Evolutionary conservation across 495 filamentous ascomycete genomes (phyloP).

Genomic region (Penicillium mononematosum): DNA sequence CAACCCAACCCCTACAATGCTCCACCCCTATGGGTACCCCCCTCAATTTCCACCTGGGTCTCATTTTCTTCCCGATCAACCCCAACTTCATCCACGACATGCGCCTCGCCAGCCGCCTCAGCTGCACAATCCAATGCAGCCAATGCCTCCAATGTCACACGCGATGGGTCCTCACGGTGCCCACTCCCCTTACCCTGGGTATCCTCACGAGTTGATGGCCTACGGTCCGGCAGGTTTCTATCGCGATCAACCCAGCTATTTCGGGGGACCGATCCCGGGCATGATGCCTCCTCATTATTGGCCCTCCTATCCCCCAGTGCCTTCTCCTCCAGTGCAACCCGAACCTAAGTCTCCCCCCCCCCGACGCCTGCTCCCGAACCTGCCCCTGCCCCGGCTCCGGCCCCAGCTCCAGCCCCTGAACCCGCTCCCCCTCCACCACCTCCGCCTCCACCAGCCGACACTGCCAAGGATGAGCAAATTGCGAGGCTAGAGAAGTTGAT

Average conservation of each 20-base stretch:
- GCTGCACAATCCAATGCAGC: slow-evolving; percentile 32
- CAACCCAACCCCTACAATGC: slow-evolving; percentile 36
- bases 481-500: slow-evolving; percentile 53
- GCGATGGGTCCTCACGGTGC: slow-evolving; percentile 31
- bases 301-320: slow-evolving; percentile 33
- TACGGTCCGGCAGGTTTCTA: slow-evolving; percentile 48
- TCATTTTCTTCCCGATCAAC: slow-evolving; percentile 36
- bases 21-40: slow-evolving; percentile 22
- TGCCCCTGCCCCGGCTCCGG: slow-evolving; percentile 14
- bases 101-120: slow-evolving; percentile 25
- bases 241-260: slow-evolving; percentile 44
- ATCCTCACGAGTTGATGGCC: slow-evolving; percentile 52
- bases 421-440: slow-evolving; percentile 18
- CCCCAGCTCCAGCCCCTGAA: slow-evolving; percentile 16
- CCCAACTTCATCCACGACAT: slow-evolving; percentile 32
- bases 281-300: slow-evolving; percentile 42
- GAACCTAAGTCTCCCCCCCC: slow-evolving; percentile 27
- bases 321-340: slow-evolving; percentile 33
- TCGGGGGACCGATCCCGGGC: slow-evolving; percentile 31
- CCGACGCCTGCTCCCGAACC: slow-evolving; percentile 16
- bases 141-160: slow-evolving; percentile 27
- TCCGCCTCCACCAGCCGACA: slow-evolving; percentile 27
- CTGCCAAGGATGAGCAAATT: slow-evolving; percentile 51
- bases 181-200: slow-evolving; percentile 34
- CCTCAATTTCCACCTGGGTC: slow-evolving; percentile 37